Conservation (phyloP, 352 stramenopile genomes). For the Globisporangium mamillatum region DNA sequence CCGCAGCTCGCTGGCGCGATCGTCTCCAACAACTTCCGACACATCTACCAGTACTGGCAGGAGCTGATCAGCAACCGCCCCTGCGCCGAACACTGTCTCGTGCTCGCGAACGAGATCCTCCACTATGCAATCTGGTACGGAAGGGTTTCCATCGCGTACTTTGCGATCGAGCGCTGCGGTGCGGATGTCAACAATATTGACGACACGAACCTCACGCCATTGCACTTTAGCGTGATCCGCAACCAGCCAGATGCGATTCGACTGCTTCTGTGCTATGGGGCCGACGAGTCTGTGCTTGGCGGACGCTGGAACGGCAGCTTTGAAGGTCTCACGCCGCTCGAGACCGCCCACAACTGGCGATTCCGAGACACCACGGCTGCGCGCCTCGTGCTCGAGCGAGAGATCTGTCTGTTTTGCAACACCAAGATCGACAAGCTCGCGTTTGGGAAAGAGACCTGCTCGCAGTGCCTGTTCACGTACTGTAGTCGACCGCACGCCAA, state of each 20-base stretch:
- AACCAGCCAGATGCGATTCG: constrained; percentile 79
- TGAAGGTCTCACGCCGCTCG: constrained; percentile 46
- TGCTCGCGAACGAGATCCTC: constrained; percentile 78
- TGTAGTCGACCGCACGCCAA: constrained; percentile 40
- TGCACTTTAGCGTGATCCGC: constrained; percentile 76
- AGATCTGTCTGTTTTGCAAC: constrained; percentile 85
- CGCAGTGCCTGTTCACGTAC: constrained; percentile 52
- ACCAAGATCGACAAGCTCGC: constrained; percentile 58
- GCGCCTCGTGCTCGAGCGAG: constrained; percentile 57
- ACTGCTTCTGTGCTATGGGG: constrained; percentile 55
- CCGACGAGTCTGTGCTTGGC: constrained; percentile 26
- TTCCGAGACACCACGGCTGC: constrained; percentile 64
- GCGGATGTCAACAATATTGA: constrained; percentile 74
- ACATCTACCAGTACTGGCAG: constrained; percentile 46
- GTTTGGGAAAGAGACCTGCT: constrained; percentile 50
- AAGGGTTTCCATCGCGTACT: constrained; percentile 47
- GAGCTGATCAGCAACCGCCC: constrained; percentile 32
- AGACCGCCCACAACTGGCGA: constrained; percentile 60
- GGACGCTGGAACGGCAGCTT: constrained; percentile 34
- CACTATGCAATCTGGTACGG: constrained; percentile 77
- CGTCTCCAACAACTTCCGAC: constrained; percentile 28
- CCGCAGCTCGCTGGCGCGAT: constrained; percentile 49
- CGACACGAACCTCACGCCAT: constrained; percentile 59
- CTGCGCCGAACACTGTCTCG: constrained; percentile 19
- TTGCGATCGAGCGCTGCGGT: constrained; percentile 58